Percentiles rank a stretch among this genome's conserved stretches.
phyloP scores from a whole-genome alignment of 805 yeast species.

The Suhomyces xylopsoci region DNA sequence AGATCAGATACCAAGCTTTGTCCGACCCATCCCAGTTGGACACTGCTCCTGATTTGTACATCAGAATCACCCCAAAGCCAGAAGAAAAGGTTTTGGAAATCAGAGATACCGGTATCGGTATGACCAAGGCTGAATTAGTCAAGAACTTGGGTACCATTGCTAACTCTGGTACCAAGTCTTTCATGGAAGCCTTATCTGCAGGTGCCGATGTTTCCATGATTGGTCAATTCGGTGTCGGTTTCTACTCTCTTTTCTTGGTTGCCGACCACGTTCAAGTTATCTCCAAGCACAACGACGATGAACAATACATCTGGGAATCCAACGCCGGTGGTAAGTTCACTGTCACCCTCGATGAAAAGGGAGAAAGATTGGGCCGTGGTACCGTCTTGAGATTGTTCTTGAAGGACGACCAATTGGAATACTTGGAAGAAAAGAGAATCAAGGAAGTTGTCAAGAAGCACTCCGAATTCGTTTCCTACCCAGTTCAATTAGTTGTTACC shows the following conservation, averaged over 20 bases:
- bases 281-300: constrained; percentile 98
- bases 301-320: constrained; percentile 99
- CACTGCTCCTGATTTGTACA: constrained; percentile 92
- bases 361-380: constrained; percentile 93
- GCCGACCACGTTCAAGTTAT: constrained; percentile 98
- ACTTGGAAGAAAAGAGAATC: constrained; percentile 98
- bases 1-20: constrained; percentile 94
- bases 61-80: constrained; percentile 95
- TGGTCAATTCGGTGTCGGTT: constrained; percentile 99
- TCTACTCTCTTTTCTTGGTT: constrained; percentile 98
- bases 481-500: constrained; percentile 96
- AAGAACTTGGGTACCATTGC: constrained; percentile 99
- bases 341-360: constrained; percentile 82
- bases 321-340: constrained; percentile 99
- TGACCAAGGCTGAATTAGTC: constrained; percentile 98
- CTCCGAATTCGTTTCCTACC: constrained; percentile 98
- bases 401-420: constrained; percentile 98
- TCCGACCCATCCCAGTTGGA: constrained; percentile 90
- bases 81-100: constrained; percentile 92
- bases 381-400: constrained; percentile 89
- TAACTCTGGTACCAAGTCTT: constrained; percentile 98
- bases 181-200: constrained; percentile 98
- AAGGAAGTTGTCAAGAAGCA: constrained; percentile 99
- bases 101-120: constrained; percentile 99
- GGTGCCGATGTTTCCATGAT: constrained; percentile 99